Conservation (phyloP, 306 rosid genomes). For the Cucumis sativus region Cucumber_9930_V3 NC_026655.2:183501-184000, state of each 20-base stretch:
- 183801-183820: constrained; percentile 17
- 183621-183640: background rate
- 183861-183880: constrained; percentile 15
- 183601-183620: background rate
- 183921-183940: constrained; percentile 35
- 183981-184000: background rate
- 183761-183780: no score
- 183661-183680: background rate
- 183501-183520: background rate
- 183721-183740: background rate
- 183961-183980: background rate
- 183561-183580: background rate
- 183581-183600: constrained; percentile 1
- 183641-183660: background rate
- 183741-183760: no score
- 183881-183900: constrained; percentile 28
- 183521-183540: background rate
- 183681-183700: background rate
- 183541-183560: background rate
- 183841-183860: constrained; percentile 24
- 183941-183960: background rate
- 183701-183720: background rate
- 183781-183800: background rate
- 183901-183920: constrained; percentile 45
- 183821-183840: constrained; percentile 22